phyloP scores from a whole-genome alignment of 83 land plant genomes.

The Thuja plicata region DNA sequence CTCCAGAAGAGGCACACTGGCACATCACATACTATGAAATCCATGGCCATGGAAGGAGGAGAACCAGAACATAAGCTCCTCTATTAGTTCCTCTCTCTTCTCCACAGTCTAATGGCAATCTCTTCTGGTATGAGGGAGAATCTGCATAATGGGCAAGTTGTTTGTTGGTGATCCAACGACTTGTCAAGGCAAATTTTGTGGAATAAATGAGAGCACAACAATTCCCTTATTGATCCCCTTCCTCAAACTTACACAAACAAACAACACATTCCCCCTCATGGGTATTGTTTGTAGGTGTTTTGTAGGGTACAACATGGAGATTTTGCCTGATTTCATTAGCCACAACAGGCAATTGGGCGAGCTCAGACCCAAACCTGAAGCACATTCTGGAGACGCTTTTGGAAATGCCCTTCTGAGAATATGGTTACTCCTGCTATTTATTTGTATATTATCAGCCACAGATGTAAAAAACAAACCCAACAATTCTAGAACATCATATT shows the following conservation, averaged over 20 bases:
- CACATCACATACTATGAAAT: constrained; percentile 17
- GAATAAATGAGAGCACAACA: constrained; percentile 42
- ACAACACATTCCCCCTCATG: constrained; percentile 32
- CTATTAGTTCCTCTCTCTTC: constrained; percentile 13
- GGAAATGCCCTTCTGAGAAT: background rate
- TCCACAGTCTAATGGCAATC: constrained; percentile 9
- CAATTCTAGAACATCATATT: no score
- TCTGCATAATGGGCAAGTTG: constrained; percentile 51
- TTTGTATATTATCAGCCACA: background rate
- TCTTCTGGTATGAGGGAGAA: constrained; percentile 19
- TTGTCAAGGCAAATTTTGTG: constrained; percentile 45
- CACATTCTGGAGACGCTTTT: background rate
- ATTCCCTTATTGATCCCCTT: constrained; percentile 36
- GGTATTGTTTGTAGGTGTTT: background rate
- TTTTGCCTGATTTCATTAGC: constrained; percentile 11
- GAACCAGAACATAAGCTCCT: constrained; percentile 18
- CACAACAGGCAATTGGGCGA: background rate
- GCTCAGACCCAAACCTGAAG: background rate
- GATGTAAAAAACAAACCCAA: background rate
- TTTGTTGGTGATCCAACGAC: constrained; percentile 19
- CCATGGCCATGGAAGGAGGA: constrained; percentile 18
- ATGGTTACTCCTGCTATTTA: background rate
- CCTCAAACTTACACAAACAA: constrained; percentile 35
- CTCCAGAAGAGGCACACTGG: no score
- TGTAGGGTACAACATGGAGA: background rate